Conservation (phyloP, 106 monocot genomes). For the Amphibolis antarctica region DNA sequence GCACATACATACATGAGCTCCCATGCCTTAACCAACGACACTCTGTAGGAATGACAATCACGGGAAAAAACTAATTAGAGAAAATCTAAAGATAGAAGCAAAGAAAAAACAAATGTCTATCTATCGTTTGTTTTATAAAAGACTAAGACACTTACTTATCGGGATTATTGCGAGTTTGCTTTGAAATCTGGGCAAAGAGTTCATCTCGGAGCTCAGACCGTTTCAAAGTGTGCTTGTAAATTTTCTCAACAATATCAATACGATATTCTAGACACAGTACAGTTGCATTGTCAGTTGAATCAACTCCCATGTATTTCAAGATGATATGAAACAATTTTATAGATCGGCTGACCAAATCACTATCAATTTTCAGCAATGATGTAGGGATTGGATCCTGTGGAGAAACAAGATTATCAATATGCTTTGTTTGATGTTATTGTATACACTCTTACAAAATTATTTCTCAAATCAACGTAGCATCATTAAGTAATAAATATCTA, state of each 20-base stretch:
- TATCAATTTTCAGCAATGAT: conserved; percentile 77
- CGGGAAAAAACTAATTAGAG: background rate
- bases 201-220: conserved; percentile 92
- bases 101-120: background rate
- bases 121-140: background rate
- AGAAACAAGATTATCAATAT: background rate
- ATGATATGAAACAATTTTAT: conserved; percentile 77
- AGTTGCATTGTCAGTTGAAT: conserved; percentile 55
- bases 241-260: conserved; percentile 75
- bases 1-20: conserved; percentile 93
- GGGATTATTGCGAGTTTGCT: conserved; percentile 94
- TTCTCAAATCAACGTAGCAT: background rate
- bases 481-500: conserved; percentile 7
- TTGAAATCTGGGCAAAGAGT: conserved; percentile 76
- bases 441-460: background rate
- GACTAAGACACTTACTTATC: conserved; percentile 39
- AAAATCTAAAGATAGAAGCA: background rate
- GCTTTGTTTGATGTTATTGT: background rate
- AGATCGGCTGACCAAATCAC: conserved; percentile 70
- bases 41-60: conserved; percentile 29
- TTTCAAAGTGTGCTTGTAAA: conserved; percentile 84
- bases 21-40: conserved; percentile 68
- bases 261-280: conserved; percentile 56
- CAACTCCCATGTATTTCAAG: conserved; percentile 86
- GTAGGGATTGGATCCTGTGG: conserved; percentile 92